Base-by-base conservation (phyloP, 306 rosid genomes). In the Carpinus fangiana region DNA sequence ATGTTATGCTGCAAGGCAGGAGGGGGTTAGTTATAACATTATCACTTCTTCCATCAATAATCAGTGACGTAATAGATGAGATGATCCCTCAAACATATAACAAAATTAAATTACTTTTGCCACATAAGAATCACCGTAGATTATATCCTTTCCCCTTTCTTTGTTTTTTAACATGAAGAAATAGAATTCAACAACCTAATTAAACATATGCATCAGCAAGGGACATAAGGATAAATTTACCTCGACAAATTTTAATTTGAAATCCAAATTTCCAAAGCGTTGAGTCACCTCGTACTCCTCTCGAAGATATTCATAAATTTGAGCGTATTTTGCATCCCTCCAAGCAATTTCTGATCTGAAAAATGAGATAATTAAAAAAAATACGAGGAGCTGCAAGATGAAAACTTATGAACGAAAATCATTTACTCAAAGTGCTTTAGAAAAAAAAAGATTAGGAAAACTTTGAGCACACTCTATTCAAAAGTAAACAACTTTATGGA, bases 271-370 rank as follows among this genome's bases (percentile, higher is more conserved):
- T 74, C 95, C 98, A 76, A 91, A 93, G 70, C 98, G 97, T 36
- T 93, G 98, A n/a, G 97, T 89, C 47, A 93, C 98, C 77, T 93
- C 97, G 70, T 91, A 91, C 86, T 93, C 98, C 78, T 93, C 98
- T 74, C 97, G 79, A 3, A 91, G 93, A 80, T 93, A 93, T 74
- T 93, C 98, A 28, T 91, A 74, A 86, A 93, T 93, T 85, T 91
- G 87, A 74, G 98, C 98, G 78, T 93, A 93, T 76, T 91, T 93
- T 14, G 98, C 98, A 86, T 93, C 98, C 83, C 98, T 87, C 98
- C 98, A 93, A 77, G 98, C 98, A 80, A 93, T 93, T 87, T 93
- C 98, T 67, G 98, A 91, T 86, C 98, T 93, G 89, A 83, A 77
- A 64, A 76, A 80, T 70, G 78, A 75, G 11, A 76, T 13, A 78